These are phyloP conservation scores for Leishmania martiniquensis DNA, from an alignment of 208 protist species.

Conservation along the genomic window DNA sequence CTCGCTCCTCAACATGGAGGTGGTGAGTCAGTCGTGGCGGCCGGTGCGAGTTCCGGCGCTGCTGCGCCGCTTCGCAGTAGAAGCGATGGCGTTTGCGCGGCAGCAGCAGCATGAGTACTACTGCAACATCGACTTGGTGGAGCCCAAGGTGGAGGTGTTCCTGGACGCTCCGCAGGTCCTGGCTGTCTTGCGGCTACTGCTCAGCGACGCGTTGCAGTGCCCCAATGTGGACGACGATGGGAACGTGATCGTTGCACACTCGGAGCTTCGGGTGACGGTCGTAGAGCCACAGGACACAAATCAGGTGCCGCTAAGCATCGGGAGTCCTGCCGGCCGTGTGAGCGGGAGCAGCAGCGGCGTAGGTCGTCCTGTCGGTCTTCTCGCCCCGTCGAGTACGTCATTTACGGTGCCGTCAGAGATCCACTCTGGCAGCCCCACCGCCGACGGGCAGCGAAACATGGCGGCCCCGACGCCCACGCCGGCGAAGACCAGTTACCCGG, in stretches of 20 bases:
- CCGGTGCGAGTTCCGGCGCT: conserved; percentile 62
- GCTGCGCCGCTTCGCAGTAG: conserved; percentile 55
- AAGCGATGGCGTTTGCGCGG: conserved; percentile 39
- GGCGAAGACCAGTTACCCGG: neutral
- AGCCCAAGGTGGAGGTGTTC: conserved; percentile 73
- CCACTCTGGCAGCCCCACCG: neutral
- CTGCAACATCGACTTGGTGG: conserved; percentile 57
- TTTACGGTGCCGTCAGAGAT: neutral
- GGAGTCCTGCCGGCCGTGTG: conserved; percentile 1
- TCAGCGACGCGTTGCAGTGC: conserved; percentile 39
- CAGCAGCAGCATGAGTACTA: conserved; percentile 40
- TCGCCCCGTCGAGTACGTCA: neutral
- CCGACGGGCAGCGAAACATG: neutral
- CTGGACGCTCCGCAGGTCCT: conserved; percentile 68
- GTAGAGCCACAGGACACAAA: conserved; percentile 43
- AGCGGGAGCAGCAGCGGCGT: neutral
- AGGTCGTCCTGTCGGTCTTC: neutral
- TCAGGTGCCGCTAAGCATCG: neutral
- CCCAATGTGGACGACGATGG: conserved; percentile 14
- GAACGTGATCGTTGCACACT: conserved; percentile 26
- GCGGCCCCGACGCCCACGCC: neutral
- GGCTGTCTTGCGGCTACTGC: conserved; percentile 47
- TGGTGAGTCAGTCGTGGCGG: conserved; percentile 71
- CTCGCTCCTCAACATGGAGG: conserved; percentile 79
- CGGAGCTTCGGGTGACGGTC: conserved; percentile 51